Evolutionary conservation across 2,329 filamentous ascomycete genomes (phyloP).

Genomic region (Colletotrichum phormii): DNA sequence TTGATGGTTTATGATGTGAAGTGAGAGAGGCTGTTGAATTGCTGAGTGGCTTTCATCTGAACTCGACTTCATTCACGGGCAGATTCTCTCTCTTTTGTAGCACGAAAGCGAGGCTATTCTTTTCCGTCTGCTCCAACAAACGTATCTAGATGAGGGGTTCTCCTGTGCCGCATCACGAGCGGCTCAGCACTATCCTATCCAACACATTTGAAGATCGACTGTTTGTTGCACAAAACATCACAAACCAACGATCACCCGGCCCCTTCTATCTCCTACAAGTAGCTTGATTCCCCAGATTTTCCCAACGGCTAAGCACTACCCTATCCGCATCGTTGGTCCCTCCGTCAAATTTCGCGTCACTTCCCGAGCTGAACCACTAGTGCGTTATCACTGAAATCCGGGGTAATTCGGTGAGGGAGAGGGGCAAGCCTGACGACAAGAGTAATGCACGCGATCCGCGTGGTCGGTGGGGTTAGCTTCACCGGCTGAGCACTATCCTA

Average conservation of each 20-base stretch:
- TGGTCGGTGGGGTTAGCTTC: neutral
- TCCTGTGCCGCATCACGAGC: neutral
- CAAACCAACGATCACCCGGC: neutral
- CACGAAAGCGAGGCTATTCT: neutral
- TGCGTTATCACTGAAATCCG: neutral
- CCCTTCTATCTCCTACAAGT: neutral
- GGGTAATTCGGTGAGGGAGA: neutral
- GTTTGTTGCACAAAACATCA: neutral
- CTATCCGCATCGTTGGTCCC: neutral
- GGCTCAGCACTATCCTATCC: slow-evolving; percentile 17
- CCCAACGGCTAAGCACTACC: slow-evolving; percentile 11
- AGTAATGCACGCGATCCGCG: slow-evolving; percentile 1
- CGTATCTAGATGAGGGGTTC: neutral
- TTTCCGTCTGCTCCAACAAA: neutral
- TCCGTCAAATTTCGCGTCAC: neutral
- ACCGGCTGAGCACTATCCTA: slow-evolving; percentile 21
- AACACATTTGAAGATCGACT: neutral
- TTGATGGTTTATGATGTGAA: neutral
- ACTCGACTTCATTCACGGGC: neutral
- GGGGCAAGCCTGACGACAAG: neutral
- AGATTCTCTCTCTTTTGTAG: neutral
- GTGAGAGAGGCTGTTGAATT: neutral
- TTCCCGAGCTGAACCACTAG: neutral
- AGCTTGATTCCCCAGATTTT: neutral
- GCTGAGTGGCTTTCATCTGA: neutral